phyloP scores from a whole-genome alignment of 2,329 filamentous ascomycete genomes.

The Talaromyces piceae region DNA sequence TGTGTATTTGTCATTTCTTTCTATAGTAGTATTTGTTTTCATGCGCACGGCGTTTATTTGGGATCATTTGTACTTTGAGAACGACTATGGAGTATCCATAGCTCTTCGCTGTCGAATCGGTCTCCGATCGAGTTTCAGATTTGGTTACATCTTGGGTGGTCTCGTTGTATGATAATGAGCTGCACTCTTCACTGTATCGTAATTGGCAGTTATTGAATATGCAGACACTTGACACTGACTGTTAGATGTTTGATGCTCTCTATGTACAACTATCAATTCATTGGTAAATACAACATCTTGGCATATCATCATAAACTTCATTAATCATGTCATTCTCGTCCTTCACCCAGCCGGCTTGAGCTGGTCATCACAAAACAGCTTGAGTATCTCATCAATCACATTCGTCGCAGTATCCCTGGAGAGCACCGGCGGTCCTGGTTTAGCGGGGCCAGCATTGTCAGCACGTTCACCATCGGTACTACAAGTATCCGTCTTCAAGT shows the following conservation, averaged over 20 bases:
- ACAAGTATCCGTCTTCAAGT: slow-evolving; percentile 20
- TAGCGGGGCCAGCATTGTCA: neutral
- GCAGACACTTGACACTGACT: no score
- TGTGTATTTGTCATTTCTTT: no score
- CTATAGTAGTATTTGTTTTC: no score
- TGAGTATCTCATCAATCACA: slow-evolving; percentile 35
- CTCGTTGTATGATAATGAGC: no score
- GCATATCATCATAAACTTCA: neutral
- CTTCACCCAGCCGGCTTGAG: slow-evolving; percentile 1
- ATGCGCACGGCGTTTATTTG: no score
- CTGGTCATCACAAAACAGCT: slow-evolving; percentile 34
- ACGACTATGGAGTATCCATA: no score
- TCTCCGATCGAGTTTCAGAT: no score
- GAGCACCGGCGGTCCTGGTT: slow-evolving; percentile 18
- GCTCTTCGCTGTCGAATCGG: no score
- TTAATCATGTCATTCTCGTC: neutral
- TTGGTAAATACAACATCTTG: neutral
- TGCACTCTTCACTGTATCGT: no score
- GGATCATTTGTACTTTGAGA: no score
- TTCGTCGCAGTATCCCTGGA: slow-evolving; percentile 34
- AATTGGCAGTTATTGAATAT: no score
- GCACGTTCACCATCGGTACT: neutral
- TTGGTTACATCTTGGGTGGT: no score
- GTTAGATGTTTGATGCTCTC: neutral
- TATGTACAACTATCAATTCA: neutral